A percentile compares a stretch with the other conserved stretches of the same genome.
phyloP scores from a whole-genome alignment of 2,329 filamentous ascomycete species.

The Pseudogymnoascus destructans region DNA sequence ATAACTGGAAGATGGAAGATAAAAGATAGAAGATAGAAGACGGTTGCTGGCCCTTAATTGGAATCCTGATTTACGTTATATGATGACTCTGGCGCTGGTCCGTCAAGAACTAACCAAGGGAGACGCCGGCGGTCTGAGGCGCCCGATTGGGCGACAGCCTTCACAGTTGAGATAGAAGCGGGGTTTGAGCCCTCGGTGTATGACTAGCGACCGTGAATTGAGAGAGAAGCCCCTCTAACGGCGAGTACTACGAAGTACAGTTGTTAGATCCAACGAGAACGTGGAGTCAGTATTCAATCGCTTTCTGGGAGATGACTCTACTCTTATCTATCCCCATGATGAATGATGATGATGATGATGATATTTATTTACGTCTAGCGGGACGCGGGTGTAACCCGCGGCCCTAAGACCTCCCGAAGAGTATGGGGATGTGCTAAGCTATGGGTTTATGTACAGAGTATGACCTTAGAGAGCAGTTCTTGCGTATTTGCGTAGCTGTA shows the following conservation, averaged over 20 bases:
- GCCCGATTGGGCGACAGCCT: not conserved
- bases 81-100: not conserved
- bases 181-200: not conserved
- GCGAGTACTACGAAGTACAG: not conserved
- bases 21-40: not conserved
- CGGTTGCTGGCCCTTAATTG: not conserved
- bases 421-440: too few species aligned
- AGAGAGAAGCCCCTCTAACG: not conserved
- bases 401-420: too few species aligned
- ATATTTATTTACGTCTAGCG: too few species aligned
- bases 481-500: too few species aligned
- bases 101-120: not conserved
- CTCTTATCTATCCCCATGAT: not conserved
- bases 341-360: too few species aligned
- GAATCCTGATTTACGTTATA: not conserved
- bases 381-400: too few species aligned
- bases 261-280: not conserved
- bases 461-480: too few species aligned
- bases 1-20: not conserved
- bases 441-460: too few species aligned
- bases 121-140: not conserved
- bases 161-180: not conserved
- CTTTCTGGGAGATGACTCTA: not conserved
- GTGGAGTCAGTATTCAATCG: not conserved
- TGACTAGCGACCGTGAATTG: not conserved